These are phyloP conservation scores for Pseudocercospora musae DNA, from an alignment of 2,329 filamentous ascomycete genomes.

Conservation along the genomic window DNA sequence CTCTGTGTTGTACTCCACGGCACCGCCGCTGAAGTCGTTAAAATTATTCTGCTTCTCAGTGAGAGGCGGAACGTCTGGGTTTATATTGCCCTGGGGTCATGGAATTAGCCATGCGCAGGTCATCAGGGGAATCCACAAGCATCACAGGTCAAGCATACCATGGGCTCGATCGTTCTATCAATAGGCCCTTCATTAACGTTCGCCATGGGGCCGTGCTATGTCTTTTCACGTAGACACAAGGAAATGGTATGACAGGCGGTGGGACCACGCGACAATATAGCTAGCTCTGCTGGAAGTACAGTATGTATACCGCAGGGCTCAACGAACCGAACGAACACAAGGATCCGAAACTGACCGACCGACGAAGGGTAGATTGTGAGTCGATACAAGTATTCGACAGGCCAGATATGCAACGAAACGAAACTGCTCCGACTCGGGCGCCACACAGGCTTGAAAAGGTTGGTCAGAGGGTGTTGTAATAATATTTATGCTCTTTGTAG, in stretches of 20 bases:
- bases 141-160: conserved; percentile 22
- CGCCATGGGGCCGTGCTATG: conserved; percentile 18
- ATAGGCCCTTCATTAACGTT: conserved; percentile 34
- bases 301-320: not conserved
- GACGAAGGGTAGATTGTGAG: no score
- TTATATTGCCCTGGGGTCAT: conserved; percentile 24
- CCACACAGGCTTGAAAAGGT: no score
- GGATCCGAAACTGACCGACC: no score
- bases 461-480: no score
- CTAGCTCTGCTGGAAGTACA: not conserved
- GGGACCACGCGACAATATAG: not conserved
- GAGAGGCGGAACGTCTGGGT: conserved; percentile 32
- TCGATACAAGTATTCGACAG: no score
- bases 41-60: conserved; percentile 39
- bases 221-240: conserved; percentile 16
- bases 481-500: not conserved
- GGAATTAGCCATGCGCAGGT: not conserved
- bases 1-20: conserved; percentile 1
- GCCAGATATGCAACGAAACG: no score
- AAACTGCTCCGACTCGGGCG: no score
- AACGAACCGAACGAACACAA: no score
- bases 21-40: conserved; percentile 25
- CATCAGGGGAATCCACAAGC: not conserved
- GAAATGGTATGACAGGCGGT: not conserved
- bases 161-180: conserved; percentile 34